Evolutionary conservation across 352 stramenopile genomes (phyloP).

Genomic region (Blastocystis sp.): DNA sequence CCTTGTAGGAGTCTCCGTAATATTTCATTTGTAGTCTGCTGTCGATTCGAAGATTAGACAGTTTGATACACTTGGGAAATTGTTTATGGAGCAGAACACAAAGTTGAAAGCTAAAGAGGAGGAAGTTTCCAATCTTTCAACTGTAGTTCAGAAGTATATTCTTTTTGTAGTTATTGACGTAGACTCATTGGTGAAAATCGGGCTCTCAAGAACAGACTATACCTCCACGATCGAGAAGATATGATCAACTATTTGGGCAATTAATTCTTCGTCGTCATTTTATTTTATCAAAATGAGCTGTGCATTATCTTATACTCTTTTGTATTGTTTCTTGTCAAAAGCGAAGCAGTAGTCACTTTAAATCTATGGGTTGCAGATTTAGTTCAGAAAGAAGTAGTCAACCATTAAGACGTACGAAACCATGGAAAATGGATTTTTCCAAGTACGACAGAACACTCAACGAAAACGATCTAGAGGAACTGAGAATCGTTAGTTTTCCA

Average conservation of each 20-base stretch:
- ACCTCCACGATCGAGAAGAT: constrained; percentile 17
- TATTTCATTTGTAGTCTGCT: background rate
- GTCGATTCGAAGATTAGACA: background rate
- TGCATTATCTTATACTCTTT: too few species aligned
- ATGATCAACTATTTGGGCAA: background rate
- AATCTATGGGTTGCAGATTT: constrained; percentile 24
- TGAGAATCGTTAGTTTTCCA: background rate
- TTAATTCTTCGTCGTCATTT: background rate
- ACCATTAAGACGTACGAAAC: background rate
- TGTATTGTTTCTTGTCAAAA: constrained; percentile 19
- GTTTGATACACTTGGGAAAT: constrained; percentile 29
- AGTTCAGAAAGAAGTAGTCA: background rate
- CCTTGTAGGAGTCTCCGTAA: background rate
- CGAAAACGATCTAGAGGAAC: constrained; percentile 47
- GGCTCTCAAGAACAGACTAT: constrained; percentile 25
- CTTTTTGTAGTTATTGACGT: background rate
- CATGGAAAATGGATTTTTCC: constrained; percentile 59
- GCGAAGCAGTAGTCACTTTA: constrained; percentile 24
- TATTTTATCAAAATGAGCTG: background rate
- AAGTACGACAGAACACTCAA: constrained; percentile 32
- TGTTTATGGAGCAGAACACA: constrained; percentile 44
- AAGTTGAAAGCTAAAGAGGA: constrained; percentile 50
- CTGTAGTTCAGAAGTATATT: constrained; percentile 33
- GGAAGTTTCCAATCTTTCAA: constrained; percentile 10
- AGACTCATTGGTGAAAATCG: constrained; percentile 20